These are phyloP conservation scores for Annulohypoxylon moriforme DNA, from an alignment of 495 filamentous ascomycete species.

Conservation along the genomic window DNA sequence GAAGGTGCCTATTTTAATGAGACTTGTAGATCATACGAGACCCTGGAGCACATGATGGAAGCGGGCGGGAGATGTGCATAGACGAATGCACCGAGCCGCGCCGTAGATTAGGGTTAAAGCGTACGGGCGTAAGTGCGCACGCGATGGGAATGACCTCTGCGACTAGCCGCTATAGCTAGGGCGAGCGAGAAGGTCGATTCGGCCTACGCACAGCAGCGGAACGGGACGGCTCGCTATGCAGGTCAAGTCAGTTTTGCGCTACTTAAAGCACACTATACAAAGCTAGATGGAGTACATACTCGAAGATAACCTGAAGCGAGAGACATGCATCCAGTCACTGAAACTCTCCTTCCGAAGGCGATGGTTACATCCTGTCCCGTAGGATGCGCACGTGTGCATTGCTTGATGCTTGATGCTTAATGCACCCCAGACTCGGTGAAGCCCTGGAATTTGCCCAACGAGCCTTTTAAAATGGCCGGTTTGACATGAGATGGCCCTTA, in stretches of 20 bases:
- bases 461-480: constrained; percentile 3
- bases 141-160: constrained; percentile 25
- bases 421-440: constrained; percentile 37
- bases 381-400: constrained; percentile 38
- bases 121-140: constrained; percentile 37
- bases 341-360: constrained; percentile 20
- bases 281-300: constrained; percentile 12
- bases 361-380: constrained; percentile 43
- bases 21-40: constrained; percentile 9
- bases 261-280: constrained; percentile 10
- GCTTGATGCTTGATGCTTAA: constrained; percentile 41
- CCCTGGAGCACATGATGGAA: constrained; percentile 1
- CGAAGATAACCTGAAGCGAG: constrained; percentile 2
- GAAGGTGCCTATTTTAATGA: constrained; percentile 14
- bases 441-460: constrained; percentile 5
- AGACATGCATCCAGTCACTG: constrained; percentile 17
- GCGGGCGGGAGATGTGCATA: constrained; percentile 30
- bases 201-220: constrained; percentile 10
- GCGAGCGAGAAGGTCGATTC: constrained; percentile 3
- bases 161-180: constrained; percentile 25
- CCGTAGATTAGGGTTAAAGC: constrained; percentile 27
- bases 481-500: constrained; percentile 23
- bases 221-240: constrained; percentile 40
- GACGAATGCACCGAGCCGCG: constrained; percentile 42
- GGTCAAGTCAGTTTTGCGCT: constrained; percentile 21